Percentiles rank a stretch among this genome's conserved stretches.
Evolutionary conservation across 176 grass and related monocot genomes (phyloP).

Genomic region (Leersia perrieri): DNA sequence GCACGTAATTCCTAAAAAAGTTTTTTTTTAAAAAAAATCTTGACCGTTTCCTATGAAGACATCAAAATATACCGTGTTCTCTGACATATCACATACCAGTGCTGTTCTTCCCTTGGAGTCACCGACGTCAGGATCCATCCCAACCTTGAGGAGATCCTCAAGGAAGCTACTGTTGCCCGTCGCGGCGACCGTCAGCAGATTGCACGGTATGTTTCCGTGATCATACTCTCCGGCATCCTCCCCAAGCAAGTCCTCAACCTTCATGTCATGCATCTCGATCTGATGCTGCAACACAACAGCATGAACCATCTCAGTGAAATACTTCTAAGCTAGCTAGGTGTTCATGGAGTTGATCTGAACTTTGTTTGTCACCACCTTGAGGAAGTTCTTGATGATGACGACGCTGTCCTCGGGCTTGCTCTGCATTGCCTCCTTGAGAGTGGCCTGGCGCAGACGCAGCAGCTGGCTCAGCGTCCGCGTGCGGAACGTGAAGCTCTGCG

Average conservation of each 20-base stretch:
- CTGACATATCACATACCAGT: too few species aligned
- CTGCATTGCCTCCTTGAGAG: constrained; percentile 89
- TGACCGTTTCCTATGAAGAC: too few species aligned
- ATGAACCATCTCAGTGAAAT: not conserved
- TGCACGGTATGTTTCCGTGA: constrained; percentile 61
- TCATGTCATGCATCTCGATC: constrained; percentile 75
- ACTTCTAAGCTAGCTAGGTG: too few species aligned
- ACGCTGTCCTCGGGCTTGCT: constrained; percentile 72
- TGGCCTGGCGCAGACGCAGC: constrained; percentile 68
- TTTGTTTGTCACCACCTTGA: constrained; percentile 55
- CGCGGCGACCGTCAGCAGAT: constrained; percentile 69
- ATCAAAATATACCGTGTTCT: not conserved
- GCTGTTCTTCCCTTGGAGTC: constrained; percentile 88
- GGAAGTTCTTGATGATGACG: constrained; percentile 79
- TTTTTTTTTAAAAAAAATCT: too few species aligned
- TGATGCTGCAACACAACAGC: constrained; percentile 46
- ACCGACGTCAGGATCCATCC: constrained; percentile 78
- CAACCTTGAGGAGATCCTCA: constrained; percentile 74
- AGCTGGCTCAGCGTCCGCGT: constrained; percentile 86
- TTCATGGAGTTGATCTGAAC: not conserved
- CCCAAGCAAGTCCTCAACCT: constrained; percentile 55
- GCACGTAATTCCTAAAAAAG: too few species aligned
- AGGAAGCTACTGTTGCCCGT: constrained; percentile 81
- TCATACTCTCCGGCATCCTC: constrained; percentile 39
- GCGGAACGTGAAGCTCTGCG: constrained; percentile 76